These are phyloP conservation scores for Hypholoma sublateritium DNA, from an alignment of 768 basidiomycete genomes.

Conservation along the genomic window DNA sequence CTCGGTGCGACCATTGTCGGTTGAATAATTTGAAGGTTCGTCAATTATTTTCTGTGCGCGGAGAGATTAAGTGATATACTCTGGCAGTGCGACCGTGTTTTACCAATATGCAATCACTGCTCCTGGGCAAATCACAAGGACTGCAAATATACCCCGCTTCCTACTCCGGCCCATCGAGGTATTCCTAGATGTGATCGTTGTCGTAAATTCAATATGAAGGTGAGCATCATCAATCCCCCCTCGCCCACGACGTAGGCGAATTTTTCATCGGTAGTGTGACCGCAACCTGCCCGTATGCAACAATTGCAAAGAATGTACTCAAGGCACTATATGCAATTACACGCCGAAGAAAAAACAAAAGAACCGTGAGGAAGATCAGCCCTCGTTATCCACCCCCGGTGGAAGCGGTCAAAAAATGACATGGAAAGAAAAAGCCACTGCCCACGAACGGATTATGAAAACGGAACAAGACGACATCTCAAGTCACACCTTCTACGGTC, in stretches of 20 bases:
- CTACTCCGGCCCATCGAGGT: constrained; percentile 73
- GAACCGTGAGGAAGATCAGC: constrained; percentile 9
- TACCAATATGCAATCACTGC: constrained; percentile 73
- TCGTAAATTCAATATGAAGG: constrained; percentile 66
- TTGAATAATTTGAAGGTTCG: constrained; percentile 70
- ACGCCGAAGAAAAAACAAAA: constrained; percentile 71
- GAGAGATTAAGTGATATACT: constrained; percentile 8
- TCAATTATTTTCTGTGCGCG: constrained; percentile 12
- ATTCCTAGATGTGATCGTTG: constrained; percentile 75
- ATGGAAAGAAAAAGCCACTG: background rate
- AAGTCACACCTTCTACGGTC: constrained; percentile 45
- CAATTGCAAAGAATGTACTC: constrained; percentile 52
- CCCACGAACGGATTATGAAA: constrained; percentile 1
- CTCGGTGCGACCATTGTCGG: constrained; percentile 73
- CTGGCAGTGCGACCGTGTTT: constrained; percentile 64
- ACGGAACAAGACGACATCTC: constrained; percentile 5
- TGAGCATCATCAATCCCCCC: constrained; percentile 23
- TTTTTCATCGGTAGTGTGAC: constrained; percentile 51
- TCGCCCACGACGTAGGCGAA: background rate
- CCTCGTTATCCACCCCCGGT: background rate
- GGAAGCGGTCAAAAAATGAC: background rate
- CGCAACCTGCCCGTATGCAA: constrained; percentile 72
- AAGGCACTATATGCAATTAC: constrained; percentile 62
- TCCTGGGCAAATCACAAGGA: constrained; percentile 62
- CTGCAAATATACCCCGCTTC: constrained; percentile 72